Evolutionary conservation across 768 basidiomycete species (phyloP), one percentile per base, ranked within the genome.

Genomic region (Hygrocybe punicea): DNA sequence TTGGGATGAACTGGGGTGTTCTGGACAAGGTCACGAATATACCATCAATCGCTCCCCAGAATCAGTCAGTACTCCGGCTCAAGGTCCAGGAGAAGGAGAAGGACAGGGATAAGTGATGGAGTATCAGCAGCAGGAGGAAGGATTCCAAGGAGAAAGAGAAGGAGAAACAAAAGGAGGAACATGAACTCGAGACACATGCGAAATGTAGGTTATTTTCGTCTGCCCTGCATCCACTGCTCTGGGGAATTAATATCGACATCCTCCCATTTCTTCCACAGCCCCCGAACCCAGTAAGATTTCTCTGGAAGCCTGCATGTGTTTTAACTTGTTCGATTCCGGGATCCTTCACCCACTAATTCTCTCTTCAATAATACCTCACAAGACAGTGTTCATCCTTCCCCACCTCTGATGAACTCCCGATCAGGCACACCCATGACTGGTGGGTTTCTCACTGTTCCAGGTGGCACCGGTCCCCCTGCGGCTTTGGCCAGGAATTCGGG

Each of bases 21-120:
- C 23, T 82, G 40, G 79, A 75, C 0, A 86, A 88, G 52, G 81
- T 82, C 7, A 87, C 85, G 59, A 89, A 87, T 57, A 71, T 81
- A 17, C 76, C 75, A 5, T 46, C 71, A 37, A 65, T 63, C 2
- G 25, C 61, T 36, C 58, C 59, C 21, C 21, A 13, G 16, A 35
- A 35, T 7, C 51, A 33, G 36, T 37, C 35, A 11, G 69, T 52
- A n/a, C 49, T 36, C 17, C 49, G 25, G 4, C 49, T n/a, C 10
- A 29, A 50, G 33, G 5, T 35, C 58, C 44, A 67, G 60, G 60
- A 51, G 62, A 65, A 68, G 57, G n/a, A n/a, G n/a, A n/a, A n/a
- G n/a, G n/a, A n/a, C n/a, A n/a, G n/a, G n/a, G 64, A 73, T 64
- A 87, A 84, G 69, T 92, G 89, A 89, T 92, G 89, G 91, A 91